These are phyloP conservation scores for Colletotrichum paranaense DNA, from an alignment of 2,329 filamentous ascomycete species.

Conservation along the genomic window DNA sequence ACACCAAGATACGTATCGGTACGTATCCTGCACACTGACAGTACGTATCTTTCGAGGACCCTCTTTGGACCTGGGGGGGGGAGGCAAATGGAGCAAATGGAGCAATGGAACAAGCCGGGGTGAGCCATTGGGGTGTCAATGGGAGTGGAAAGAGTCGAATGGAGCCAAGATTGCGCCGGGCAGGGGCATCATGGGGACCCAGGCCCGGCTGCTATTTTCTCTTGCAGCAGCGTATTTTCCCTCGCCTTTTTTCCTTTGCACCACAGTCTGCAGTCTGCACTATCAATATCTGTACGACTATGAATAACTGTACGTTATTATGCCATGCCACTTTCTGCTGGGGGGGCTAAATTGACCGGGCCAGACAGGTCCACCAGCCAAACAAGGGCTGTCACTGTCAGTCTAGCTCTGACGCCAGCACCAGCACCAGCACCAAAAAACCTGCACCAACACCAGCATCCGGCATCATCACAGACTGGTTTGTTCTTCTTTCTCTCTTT, in stretches of 20 bases:
- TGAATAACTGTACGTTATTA: background rate
- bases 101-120: background rate
- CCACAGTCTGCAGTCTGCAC: no score
- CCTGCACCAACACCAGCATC: background rate
- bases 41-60: background rate
- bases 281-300: no score
- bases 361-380: background rate
- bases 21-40: background rate
- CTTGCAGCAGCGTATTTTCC: background rate
- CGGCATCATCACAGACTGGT: background rate
- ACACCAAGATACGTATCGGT: slow-evolving; percentile 2
- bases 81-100: slow-evolving; percentile 10
- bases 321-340: background rate
- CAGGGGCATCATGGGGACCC: slow-evolving; percentile 3
- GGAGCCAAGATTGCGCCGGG: slow-evolving; percentile 28
- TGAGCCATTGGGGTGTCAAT: slow-evolving; percentile 14
- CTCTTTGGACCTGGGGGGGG: background rate
- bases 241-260: background rate
- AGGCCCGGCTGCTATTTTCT: background rate
- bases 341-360: background rate
- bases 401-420: background rate
- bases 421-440: background rate
- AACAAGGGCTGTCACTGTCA: slow-evolving; percentile 5
- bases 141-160: slow-evolving; percentile 28
- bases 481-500: background rate